Evolutionary conservation across 2,329 filamentous ascomycete species (phyloP).

Genomic region (Ceratocystiopsis brevicomis): DNA sequence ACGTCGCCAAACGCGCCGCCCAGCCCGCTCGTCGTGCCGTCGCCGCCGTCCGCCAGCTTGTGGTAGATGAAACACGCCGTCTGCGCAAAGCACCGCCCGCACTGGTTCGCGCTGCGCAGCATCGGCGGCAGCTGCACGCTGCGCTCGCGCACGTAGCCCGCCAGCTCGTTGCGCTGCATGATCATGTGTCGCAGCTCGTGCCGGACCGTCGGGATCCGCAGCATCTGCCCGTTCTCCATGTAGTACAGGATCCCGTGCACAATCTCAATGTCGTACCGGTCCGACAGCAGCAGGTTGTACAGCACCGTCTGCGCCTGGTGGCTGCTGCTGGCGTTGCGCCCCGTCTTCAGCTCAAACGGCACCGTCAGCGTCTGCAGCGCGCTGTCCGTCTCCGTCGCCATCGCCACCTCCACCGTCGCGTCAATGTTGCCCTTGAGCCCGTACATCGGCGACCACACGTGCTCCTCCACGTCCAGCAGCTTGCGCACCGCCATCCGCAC

Average conservation of each 20-base stretch:
- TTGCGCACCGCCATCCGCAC: conserved; percentile 78
- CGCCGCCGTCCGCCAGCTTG: conserved; percentile 68
- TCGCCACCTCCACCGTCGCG: conserved; percentile 76
- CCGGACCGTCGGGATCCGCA: conserved; percentile 66
- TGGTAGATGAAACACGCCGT: conserved; percentile 85
- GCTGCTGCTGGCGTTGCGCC: conserved; percentile 59
- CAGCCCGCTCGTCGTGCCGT: conserved; percentile 63
- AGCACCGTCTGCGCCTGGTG: conserved; percentile 89
- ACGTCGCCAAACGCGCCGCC: conserved; percentile 66
- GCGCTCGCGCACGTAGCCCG: conserved; percentile 66
- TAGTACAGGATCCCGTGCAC: conserved; percentile 87
- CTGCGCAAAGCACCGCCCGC: conserved; percentile 78
- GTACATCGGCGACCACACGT: conserved; percentile 96
- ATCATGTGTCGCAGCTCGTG: conserved; percentile 92
- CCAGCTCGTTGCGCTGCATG: conserved; percentile 80
- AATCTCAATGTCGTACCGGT: conserved; percentile 86
- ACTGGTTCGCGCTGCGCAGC: conserved; percentile 64
- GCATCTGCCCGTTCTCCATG: conserved; percentile 73
- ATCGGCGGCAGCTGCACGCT: conserved; percentile 67
- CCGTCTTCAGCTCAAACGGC: conserved; percentile 91
- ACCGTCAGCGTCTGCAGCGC: conserved; percentile 46
- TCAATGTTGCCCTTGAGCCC: conserved; percentile 96
- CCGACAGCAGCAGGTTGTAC: conserved; percentile 80
- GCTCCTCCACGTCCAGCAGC: conserved; percentile 88
- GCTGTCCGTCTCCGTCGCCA: conserved; percentile 30